Evolutionary conservation across 75 land plant genomes (phyloP), one percentile per base, ranked within the genome.

Genomic region (Cunninghamia lanceolata): DNA sequence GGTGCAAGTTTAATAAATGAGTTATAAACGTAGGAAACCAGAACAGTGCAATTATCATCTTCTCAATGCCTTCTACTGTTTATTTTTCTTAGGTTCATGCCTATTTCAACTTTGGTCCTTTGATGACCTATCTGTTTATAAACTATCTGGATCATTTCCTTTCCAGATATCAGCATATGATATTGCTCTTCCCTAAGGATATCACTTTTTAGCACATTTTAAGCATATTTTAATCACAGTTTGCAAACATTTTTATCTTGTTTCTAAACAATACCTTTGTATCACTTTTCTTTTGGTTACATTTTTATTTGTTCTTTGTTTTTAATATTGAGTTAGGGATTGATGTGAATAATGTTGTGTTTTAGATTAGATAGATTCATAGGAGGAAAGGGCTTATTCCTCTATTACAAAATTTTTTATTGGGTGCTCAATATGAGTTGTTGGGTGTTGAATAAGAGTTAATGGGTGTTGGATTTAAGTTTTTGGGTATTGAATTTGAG

Each of bases 111-210:
- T 96, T 95, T 78, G 88, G 89, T 21, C 85, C 85, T 35, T 86
- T 89, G 78, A 95, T 97, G 21, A 96, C 93, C 14, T 96, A 95
- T 82, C 85, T 95, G 21, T 88, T 95, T 8, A 85, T 95, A 28
- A 91, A 88, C 52, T 96, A 96, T 85, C 85, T 96, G 75, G 99
- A 96, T 90, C 91, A 95, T 54, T 96, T 94, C 84, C 90, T 96
- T 32, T 91, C 91, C 13, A 85, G 56, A 28, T 81, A 95, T 79
- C 91, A 84, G 36, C 83, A 89, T 5, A 90, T 50, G 88, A 95
- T 86, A 88, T 89, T 86, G 43, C 8, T 73, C 75, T 13, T 32
- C 14, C 14, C 74, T 32, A 32, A 32, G 30, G 14, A 70, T 30
- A 32, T 70, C 8, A 14, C 36, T 32, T 34, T 73, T 34, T 10